These are phyloP conservation scores for Leccinum variicolor DNA, from an alignment of 768 basidiomycete genomes.

Conservation along the genomic window DNA sequence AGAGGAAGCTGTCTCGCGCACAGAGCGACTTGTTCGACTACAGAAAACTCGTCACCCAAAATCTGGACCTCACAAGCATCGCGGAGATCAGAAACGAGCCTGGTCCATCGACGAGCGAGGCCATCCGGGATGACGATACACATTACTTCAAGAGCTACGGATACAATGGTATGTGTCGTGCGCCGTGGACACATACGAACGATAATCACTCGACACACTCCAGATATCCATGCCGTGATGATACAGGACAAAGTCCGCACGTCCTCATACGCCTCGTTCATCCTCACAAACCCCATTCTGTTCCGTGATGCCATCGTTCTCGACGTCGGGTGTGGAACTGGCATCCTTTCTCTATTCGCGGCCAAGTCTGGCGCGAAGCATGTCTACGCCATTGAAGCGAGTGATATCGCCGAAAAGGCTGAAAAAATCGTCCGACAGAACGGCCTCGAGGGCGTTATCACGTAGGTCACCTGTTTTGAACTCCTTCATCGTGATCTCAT, in stretches of 20 bases:
- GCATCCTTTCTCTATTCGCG: constrained; percentile 87
- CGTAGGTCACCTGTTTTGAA: constrained; percentile 33
- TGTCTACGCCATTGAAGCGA: constrained; percentile 91
- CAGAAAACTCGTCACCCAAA: constrained; percentile 50
- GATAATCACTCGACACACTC: not conserved
- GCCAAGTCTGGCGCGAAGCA: constrained; percentile 86
- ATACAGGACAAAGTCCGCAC: constrained; percentile 94
- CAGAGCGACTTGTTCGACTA: constrained; percentile 63
- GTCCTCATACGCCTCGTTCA: constrained; percentile 88
- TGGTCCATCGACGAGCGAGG: constrained; percentile 19
- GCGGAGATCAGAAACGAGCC: constrained; percentile 42
- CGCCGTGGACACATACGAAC: no score
- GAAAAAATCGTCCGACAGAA: constrained; percentile 76
- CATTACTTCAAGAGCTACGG: constrained; percentile 93
- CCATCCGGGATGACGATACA: constrained; percentile 75
- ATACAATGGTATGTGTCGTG: constrained; percentile 63
- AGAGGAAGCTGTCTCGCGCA: constrained; percentile 57
- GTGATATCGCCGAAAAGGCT: constrained; percentile 75
- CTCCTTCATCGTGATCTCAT: constrained; percentile 1
- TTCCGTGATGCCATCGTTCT: constrained; percentile 87
- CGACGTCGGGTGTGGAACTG: constrained; percentile 96
- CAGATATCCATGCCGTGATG: constrained; percentile 96
- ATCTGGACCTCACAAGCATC: constrained; percentile 45
- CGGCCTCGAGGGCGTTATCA: constrained; percentile 67
- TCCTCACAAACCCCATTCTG: constrained; percentile 73